Base-by-base conservation (phyloP, 371 early-diverging fungal species). In the Batrachochytrium dendrobatidis region DNA sequence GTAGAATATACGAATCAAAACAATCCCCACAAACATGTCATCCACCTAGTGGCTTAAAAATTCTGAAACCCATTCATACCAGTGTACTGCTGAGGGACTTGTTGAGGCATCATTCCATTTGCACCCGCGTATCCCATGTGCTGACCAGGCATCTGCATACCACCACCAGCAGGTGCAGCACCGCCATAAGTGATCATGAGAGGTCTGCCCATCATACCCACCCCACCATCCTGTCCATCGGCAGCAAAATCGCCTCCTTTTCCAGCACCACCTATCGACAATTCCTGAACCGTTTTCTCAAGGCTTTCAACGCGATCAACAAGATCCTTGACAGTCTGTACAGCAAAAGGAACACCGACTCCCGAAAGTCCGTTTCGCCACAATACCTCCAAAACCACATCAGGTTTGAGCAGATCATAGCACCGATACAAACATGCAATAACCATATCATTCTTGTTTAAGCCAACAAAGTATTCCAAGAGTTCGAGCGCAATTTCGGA, bases 301-400 rank as follows among this genome's bases (percentile, higher is more conserved):
- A 83, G 58, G 43, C 32, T 49, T 50, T 81, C 77, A 25, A 80
- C 62, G 69, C 72, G 52, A 2, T 49, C 18, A 35, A 45, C 5
- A 6, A 31, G 66, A 75, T 95, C 94, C 51, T 88, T 80, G 71
- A 88, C 71, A 34, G 82, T 75, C 62, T 98, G 93, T 63, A 96
- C 88, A 76, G 95, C 81, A 71, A 90, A 96, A 8, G 98, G 98
- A 94, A 94, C 94, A 24, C 94, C 88, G 76, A 92, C 90, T 62
- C 94, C 94, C 34, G 77, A 81, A 68, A 90, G 67, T 3, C 85
- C 80, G 66, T 92, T 81, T 31, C 94, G 79, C 95, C 96, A 98
- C 5, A 92, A 80, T 20, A 94, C 68, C 75, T 98, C 98, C 79
- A 97, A 72, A 10, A 95, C 92, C 15, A 90, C 83, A 70, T 95